These are phyloP conservation scores for Podaxis rugospora DNA, from an alignment of 768 basidiomycete genomes.

Conservation along the genomic window DNA sequence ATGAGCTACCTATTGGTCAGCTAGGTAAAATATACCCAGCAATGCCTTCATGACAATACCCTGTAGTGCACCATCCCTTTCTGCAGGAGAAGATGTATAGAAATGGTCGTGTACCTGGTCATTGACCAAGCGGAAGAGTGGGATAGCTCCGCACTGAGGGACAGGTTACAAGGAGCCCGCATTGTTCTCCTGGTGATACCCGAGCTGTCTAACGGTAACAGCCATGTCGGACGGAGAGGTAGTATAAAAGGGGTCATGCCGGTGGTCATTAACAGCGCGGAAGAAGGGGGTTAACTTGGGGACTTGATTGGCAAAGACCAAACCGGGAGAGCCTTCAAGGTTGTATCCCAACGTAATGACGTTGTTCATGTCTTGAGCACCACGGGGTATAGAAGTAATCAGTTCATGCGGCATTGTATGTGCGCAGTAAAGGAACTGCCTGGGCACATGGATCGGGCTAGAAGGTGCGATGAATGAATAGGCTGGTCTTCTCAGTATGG, in stretches of 20 bases:
- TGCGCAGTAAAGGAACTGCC: background rate
- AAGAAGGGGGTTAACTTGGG: background rate
- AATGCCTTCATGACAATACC: background rate
- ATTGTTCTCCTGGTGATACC: background rate
- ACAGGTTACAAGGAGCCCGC: background rate
- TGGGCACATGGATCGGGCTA: background rate
- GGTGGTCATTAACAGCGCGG: background rate
- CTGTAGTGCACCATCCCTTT: background rate
- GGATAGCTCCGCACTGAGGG: background rate
- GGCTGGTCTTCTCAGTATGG: background rate
- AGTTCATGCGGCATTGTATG: background rate
- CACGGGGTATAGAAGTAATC: background rate
- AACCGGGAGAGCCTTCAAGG: background rate
- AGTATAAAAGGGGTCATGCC: constrained; percentile 1
- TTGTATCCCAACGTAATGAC: background rate
- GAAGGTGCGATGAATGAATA: background rate
- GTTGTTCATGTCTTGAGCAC: background rate
- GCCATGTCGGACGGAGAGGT: background rate
- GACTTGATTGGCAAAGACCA: background rate
- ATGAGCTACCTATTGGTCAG: background rate
- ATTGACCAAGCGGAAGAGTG: background rate
- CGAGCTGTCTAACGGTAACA: background rate
- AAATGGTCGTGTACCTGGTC: background rate
- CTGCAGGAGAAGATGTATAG: background rate
- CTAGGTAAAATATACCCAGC: background rate